Evolutionary conservation across 176 grass and related monocot species (phyloP).

Genomic region (Stipa capillata): DNA sequence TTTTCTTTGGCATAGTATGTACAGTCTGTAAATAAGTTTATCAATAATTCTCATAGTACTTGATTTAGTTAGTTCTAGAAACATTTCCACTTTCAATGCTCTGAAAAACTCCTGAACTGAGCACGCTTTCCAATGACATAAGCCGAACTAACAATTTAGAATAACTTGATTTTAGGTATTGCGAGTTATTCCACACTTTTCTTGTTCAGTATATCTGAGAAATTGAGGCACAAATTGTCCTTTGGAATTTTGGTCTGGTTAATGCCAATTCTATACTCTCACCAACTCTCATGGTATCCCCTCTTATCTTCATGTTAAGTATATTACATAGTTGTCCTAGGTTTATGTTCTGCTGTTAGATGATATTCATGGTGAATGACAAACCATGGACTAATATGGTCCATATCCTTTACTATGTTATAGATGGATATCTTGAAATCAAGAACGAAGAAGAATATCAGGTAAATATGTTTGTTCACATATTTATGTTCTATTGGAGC

Average conservation of each 20-base stretch:
- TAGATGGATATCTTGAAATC: constrained; percentile 77
- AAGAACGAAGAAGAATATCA: constrained; percentile 44
- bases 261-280: not conserved
- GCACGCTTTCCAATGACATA: not conserved
- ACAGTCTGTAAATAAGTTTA: not conserved
- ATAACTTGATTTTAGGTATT: not conserved
- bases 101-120: not conserved
- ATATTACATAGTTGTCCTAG: constrained; percentile 8
- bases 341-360: constrained; percentile 8
- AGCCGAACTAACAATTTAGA: not conserved
- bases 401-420: constrained; percentile 15
- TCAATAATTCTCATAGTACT: not conserved
- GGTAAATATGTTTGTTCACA: constrained; percentile 27
- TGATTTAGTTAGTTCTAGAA: not conserved
- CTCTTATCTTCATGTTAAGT: not conserved
- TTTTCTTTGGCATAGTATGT: not conserved
- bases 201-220: not conserved
- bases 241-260: constrained; percentile 8
- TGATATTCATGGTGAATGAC: not conserved
- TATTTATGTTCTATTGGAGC: constrained; percentile 6
- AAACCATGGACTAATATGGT: constrained; percentile 11
- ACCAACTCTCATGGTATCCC: not conserved
- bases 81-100: not conserved
- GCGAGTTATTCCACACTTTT: constrained; percentile 13
- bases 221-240: not conserved